Evolutionary conservation across 83 land plant species (phyloP), one percentile per base, ranked within the genome.

Genomic region (Larix sibirica): DNA sequence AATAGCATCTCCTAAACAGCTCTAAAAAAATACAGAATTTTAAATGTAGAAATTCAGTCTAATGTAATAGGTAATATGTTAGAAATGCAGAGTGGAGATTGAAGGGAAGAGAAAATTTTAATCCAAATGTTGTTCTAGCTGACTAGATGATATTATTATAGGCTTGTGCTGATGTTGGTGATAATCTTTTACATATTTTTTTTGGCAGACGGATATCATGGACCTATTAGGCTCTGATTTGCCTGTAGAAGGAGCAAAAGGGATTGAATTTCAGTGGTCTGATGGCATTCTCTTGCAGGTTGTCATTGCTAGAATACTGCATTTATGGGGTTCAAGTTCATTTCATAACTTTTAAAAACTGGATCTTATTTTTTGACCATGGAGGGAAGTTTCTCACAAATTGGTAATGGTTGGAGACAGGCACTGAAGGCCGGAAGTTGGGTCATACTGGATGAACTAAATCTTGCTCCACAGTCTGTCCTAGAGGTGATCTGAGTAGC

Each of bases 231-330:
- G 99, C 20, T 95, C 99, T 16, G 99, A 98, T 81, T 86, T 98
- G 81, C 99, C 99, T 80, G 90, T 92, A 82, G 96, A 96, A 60
- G 92, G 96, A 80, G 88, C 87, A 23, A 88, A 85, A 21, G 95
- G 94, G 23, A 87, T 92, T 62, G 92, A 96, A 76, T 98, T 98
- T 87, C 89, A 90, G 20, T 98, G 99, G 99, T 96, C 99, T 78
- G 99, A 98, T 95, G 99, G 99, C 54, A 93, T 98, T 23, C 92
- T 98, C 44, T 84, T 98, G 58, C 97, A 98, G 99, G 99, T 97
- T 31, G 44, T 78, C 26, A 24, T 18, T 71, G 80, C 23, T 54
- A 64, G 24, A n/a, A 31, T 56, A 17, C 17, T 59, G 13, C 16
- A 54, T 12, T 54, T 54, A 54, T 54, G 2, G 58, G 58, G 58